These are phyloP conservation scores for Ganoderma resinaceum DNA, from an alignment of 1,284 basidiomycete genomes.

Conservation along the genomic window DNA sequence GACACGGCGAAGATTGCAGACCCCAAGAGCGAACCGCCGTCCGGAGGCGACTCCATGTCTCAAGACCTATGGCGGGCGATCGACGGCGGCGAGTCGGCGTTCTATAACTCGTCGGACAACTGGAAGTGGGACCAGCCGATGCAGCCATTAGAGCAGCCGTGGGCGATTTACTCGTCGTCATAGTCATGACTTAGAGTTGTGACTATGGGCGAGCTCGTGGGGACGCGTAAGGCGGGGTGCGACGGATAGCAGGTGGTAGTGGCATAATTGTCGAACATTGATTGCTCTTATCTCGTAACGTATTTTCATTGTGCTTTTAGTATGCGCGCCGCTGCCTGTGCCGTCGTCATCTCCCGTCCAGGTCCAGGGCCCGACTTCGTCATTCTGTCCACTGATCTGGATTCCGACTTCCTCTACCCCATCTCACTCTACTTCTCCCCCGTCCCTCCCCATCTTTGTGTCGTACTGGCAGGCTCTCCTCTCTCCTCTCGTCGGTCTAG, in stretches of 20 bases:
- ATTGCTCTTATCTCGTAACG: constrained; percentile 35
- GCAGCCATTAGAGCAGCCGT: constrained; percentile 68
- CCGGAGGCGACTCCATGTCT: constrained; percentile 55
- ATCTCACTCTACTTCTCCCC: neutral
- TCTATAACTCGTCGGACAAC: constrained; percentile 60
- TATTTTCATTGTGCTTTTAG: constrained; percentile 37
- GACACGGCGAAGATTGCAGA: constrained; percentile 41
- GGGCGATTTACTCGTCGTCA: constrained; percentile 64
- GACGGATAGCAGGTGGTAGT: neutral
- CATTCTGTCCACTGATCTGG: neutral
- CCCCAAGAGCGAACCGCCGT: constrained; percentile 32
- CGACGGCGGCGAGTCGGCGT: constrained; percentile 76
- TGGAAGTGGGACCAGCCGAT: constrained; percentile 81
- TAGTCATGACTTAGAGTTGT: constrained; percentile 15
- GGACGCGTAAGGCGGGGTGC: constrained; percentile 1
- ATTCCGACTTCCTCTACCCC: constrained; percentile 6
- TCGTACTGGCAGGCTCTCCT: constrained; percentile 15
- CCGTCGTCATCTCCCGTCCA: constrained; percentile 1
- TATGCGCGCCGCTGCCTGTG: constrained; percentile 30
- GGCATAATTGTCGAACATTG: constrained; percentile 18
- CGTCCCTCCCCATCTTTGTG: constrained; percentile 15
- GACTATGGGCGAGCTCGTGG: neutral
- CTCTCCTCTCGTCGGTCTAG: constrained; percentile 16
- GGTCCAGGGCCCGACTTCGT: constrained; percentile 11
- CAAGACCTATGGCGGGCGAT: constrained; percentile 72